phyloP scores from a whole-genome alignment of 129 eudicot genomes.

The Solidago caesia region DNA sequence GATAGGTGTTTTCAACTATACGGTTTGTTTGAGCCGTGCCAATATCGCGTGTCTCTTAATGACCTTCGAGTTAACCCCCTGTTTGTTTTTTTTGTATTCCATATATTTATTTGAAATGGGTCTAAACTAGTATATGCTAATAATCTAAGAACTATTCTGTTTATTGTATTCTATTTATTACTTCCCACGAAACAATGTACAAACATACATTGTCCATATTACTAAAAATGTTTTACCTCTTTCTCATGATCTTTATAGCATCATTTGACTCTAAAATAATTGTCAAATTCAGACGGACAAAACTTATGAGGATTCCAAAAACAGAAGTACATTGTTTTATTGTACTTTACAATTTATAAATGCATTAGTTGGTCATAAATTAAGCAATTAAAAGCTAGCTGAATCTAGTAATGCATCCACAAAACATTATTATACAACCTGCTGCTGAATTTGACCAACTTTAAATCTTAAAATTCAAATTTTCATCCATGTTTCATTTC shows the following conservation, averaged over 20 bases:
- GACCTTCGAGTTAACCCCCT: neutral
- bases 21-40: slow-evolving; percentile 35
- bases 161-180: no score
- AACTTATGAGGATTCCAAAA: slow-evolving; percentile 8
- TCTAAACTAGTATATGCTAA: neutral
- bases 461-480: slow-evolving; percentile 6
- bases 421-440: slow-evolving; percentile 14
- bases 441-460: slow-evolving; percentile 9
- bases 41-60: slow-evolving; percentile 27
- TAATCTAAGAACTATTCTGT: no score
- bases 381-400: slow-evolving; percentile 17
- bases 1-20: neutral
- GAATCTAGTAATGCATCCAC: slow-evolving; percentile 15
- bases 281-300: neutral
- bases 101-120: neutral
- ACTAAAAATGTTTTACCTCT: neutral
- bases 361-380: slow-evolving; percentile 9
- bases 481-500: neutral
- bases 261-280: slow-evolving; percentile 15
- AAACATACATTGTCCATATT: neutral
- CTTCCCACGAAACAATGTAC: neutral
- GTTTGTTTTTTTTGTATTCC: neutral
- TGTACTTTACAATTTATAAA: neutral
- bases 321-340: slow-evolving; percentile 5
- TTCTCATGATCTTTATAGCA: slow-evolving; percentile 10